Evolutionary conservation across 1,284 basidiomycete genomes (phyloP), one percentile per base, ranked within the genome.

Genomic region (Ceratobasidium sp.): DNA sequence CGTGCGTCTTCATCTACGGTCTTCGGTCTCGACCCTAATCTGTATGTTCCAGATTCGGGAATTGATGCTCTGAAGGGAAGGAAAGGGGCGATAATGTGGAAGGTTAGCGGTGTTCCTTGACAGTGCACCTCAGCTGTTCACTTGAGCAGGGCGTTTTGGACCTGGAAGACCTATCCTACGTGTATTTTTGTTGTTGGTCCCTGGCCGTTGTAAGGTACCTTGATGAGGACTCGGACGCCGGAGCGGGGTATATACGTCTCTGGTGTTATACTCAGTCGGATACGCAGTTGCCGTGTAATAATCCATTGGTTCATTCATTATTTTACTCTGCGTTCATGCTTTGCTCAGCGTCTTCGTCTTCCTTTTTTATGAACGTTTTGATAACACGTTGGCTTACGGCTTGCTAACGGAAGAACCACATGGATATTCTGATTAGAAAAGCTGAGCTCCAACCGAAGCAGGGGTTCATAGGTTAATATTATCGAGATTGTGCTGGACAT

Each of bases 131-230:
- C n/a, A n/a, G n/a, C n/a, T n/a, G n/a, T n/a, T n/a, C n/a, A n/a
- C n/a, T n/a, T n/a, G n/a, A n/a, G n/a, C 6, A 44, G 50, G 49
- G 52, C 32, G 26, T 18, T 23, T 44, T 26, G 64, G 50, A 28
- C 26, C 41, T 67, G 49, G 50, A 30, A 28, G 57, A 49, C 23
- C 38, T 55, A 44, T 23, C 41, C 52, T 67, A 67, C 49, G 21
- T 69, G 66, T 69, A 69, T 47, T 69, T 55, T 69, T 69, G 43
- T 44, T 69, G 66, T 57, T 69, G 43, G 66, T 57, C 47, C 66
- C 54, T 69, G 66, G 35, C 28, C 4, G 43, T 38, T 3, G 35
- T 35, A n/a, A 66, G 41, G 66, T 30, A 46, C 18, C n/a, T n/a
- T n/a, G n/a, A n/a, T n/a, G n/a, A n/a, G n/a, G n/a, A n/a, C n/a